Evolutionary conservation across 768 basidiomycete genomes (phyloP).

Genomic region (Mycena venus): DNA sequence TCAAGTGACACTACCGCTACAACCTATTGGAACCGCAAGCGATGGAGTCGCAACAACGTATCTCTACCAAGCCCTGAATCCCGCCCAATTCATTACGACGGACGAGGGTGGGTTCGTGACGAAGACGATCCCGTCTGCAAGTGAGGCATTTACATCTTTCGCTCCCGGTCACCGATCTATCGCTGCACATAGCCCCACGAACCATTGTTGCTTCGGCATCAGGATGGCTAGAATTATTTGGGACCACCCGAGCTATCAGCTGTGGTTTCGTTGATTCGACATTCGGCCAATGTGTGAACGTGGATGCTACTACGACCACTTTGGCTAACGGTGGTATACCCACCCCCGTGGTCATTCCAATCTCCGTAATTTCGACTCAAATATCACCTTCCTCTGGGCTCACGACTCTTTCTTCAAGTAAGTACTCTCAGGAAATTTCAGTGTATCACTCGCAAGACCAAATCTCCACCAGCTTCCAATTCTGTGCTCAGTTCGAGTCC

Average conservation of each 20-base stretch:
- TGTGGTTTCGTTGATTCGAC: background rate
- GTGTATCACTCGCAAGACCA: too few relatives aligned
- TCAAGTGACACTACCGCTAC: background rate
- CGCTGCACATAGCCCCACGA: background rate
- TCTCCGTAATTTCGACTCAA: background rate
- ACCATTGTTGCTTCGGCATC: slow-evolving; percentile 4
- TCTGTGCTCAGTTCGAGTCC: background rate
- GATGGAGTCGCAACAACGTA: background rate
- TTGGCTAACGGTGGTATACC: background rate
- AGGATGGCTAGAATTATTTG: background rate
- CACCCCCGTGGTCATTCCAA: background rate
- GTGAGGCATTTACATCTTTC: background rate
- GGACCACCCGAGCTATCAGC: background rate
- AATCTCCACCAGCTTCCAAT: too few relatives aligned
- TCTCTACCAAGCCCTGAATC: slow-evolving; percentile 9
- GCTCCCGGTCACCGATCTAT: background rate
- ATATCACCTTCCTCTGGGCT: too few relatives aligned
- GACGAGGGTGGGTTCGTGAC: background rate
- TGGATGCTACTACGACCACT: too few relatives aligned
- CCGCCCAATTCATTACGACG: background rate
- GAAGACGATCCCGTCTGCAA: background rate
- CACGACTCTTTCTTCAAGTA: too few relatives aligned
- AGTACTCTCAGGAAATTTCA: too few relatives aligned
- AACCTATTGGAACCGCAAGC: background rate
- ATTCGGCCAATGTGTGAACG: background rate